Base-by-base conservation (phyloP, 495 filamentous ascomycete species). In the Glarea lozoyensis region DNA sequence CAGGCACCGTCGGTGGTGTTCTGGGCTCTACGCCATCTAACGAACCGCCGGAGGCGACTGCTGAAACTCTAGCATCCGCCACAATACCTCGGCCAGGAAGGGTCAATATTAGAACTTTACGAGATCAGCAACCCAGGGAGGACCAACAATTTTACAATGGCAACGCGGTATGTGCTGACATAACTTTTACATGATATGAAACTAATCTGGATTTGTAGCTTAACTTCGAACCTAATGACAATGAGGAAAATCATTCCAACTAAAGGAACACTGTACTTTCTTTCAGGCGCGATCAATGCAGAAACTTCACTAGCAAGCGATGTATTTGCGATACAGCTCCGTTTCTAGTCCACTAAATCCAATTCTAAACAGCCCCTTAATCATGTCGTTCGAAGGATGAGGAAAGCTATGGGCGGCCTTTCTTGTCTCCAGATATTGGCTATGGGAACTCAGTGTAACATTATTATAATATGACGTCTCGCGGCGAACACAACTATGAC, bases 131-230 rank as follows among this genome's bases (percentile, higher is more conserved):
- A 38, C 61, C 59, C 6, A 23, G 11, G 36, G 72, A 68, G 52
- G 58, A 81, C 44, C 67, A 70, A 17, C 77, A 89, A 52, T 76
- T 88, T 27, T 94, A 94, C 57, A 94, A 94, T 60, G 88, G 88
- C 3, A 94, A 94, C 54, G 83, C 86, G 59, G 84, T 89, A 68
- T 45, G 81, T 43, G 2, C 0, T 13, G 12, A 16, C 18, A 18
- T 29, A 25, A 16, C 30, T 6, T 13, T 10, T 19, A 23, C 10
- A 33, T 16, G 4, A 15, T 2, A 32, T 17, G 37, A 31, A 46
- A 31, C 44, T 10, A 7, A 29, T 6, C 37, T 40, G 5, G 25
- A 17, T 20, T 20, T 24, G 4, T 18, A 86, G 81, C 66, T 84
- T 34, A 88, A 86, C 52, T 89, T 89, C 46, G 72, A 89, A 55